These are phyloP conservation scores for Triticum aestivum DNA, from an alignment of 176 grass and related monocot species.

Conservation along the genomic window IWGSC_CS_RefSeq_v2.1 NC_057803.1:566633990-566634489, in stretches of 20 bases:
- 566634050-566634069: too few species aligned
- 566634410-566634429: background rate
- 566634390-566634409: constrained; percentile 14
- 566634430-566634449: background rate
- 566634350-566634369: background rate
- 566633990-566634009: too few species aligned
- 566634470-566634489: constrained; percentile 3
- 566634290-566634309: constrained; percentile 42
- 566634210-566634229: background rate
- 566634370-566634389: background rate
- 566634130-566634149: too few species aligned
- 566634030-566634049: too few species aligned
- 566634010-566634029: too few species aligned
- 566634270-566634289: constrained; percentile 34
- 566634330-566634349: constrained; percentile 16
- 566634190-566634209: background rate
- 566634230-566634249: constrained; percentile 5
- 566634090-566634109: too few species aligned
- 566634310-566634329: constrained; percentile 30
- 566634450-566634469: too few species aligned
- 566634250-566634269: constrained; percentile 26
- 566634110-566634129: too few species aligned
- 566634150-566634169: too few species aligned
- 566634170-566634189: background rate
- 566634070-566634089: too few species aligned